Base-by-base conservation (phyloP, 2,329 filamentous ascomycete genomes). In the Hypoxylon sp. region DNA sequence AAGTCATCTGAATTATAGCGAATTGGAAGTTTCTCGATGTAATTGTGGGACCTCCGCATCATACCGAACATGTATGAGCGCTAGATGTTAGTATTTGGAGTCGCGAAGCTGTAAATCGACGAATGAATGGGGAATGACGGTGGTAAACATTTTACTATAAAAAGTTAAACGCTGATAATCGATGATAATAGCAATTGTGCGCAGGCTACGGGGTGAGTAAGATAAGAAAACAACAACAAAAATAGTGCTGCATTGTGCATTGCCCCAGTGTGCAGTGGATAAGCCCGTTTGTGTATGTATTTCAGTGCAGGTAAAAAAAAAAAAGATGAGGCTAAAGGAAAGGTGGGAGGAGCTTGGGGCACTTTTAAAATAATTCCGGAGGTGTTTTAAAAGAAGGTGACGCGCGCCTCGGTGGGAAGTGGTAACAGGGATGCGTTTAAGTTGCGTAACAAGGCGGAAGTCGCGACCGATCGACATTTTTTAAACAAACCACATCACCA, bases 401-500 rank as follows among this genome's bases (percentile, higher is more conserved):
- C 62, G 68, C 68, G 70, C 68, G 70, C 68, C 54, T 64, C 48
- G 54, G 62, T 48, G 49, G 65, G 62, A 60, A 64, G 51, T 20
- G 59, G 31, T 61, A 62, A 56, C 70, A 72, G 70, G 70, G 70
- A 63, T 72, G 61, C 50, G 66, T 58, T 53, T 56, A 62, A 64
- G 65, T 66, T 72, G 67, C 68, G 68, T 68, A 72, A 69, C 68
- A 55, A 69, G 60, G 57, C 49, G 44, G 42, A 58, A 71, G 60
- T 63, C 70, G 70, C 70, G 70, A 72, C 70, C 46, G 68, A 72
- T 71, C 66, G 60, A 69, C 68, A 57, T 64, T 66, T 69, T 70
- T 69, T 66, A 69, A 70, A 71, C 62, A 71, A 71, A 71, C 65
- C 68, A 71, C 70, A 69, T 71, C 70, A 69, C 63, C 65, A 70